Conservation (phyloP, 257 asterid species). For the Lycium barbarum region DNA sequence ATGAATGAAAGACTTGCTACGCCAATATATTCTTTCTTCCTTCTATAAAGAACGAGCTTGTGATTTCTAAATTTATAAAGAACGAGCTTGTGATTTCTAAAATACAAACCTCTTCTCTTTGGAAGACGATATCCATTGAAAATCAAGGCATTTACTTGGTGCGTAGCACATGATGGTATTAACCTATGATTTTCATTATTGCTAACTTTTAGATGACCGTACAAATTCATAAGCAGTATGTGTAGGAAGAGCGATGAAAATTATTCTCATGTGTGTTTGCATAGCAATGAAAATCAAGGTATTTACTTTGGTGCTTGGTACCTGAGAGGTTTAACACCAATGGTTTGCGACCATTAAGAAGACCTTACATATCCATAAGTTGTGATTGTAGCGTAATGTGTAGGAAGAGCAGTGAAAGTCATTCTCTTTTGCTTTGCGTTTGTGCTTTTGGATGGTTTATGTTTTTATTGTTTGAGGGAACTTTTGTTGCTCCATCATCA, state of each 20-base stretch:
- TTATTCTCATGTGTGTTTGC: not conserved
- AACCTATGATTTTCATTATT: not conserved
- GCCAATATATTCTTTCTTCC: constrained; percentile 4
- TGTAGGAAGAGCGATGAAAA: constrained; percentile 4
- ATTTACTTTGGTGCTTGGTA: not conserved
- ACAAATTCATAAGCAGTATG: not conserved
- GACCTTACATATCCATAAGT: not conserved
- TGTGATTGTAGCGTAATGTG: constrained; percentile 17
- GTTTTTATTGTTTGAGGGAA: not conserved
- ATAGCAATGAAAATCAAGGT: not conserved
- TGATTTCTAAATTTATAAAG: not conserved
- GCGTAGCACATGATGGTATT: constrained; percentile 13
- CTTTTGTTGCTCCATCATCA: not conserved
- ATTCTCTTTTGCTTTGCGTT: constrained; percentile 12
- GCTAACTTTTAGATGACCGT: not conserved
- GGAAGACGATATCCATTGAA: not conserved
- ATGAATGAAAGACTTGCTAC: constrained; percentile 1
- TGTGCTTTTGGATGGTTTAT: not conserved
- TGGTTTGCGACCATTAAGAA: not conserved
- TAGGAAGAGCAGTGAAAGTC: not conserved
- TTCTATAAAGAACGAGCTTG: constrained; percentile 2
- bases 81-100: not conserved
- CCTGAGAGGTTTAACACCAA: constrained; percentile 1
- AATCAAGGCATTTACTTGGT: constrained; percentile 27
- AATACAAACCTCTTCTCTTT: not conserved